Evolutionary conservation across 768 basidiomycete species (phyloP).

Genomic region (Peribolospora baueri): DNA sequence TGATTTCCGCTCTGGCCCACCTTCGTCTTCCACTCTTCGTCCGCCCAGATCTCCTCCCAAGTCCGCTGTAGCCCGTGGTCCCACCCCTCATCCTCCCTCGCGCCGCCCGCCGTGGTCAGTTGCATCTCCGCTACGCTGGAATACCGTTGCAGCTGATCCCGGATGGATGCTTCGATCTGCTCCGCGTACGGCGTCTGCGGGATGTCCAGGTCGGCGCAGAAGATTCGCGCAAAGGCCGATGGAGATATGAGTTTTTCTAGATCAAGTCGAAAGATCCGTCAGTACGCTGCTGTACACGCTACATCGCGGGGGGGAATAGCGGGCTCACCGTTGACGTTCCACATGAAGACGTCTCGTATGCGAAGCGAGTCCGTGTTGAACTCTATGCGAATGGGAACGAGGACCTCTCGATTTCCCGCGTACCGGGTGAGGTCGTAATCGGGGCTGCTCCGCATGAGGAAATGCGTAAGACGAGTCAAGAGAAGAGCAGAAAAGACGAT

Average conservation of each 20-base stretch:
- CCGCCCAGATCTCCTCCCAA: constrained; percentile 25
- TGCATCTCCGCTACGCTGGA: constrained; percentile 59
- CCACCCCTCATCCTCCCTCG: constrained; percentile 14
- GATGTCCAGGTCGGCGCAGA: constrained; percentile 72
- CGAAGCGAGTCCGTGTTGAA: constrained; percentile 77
- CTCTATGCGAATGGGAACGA: constrained; percentile 85
- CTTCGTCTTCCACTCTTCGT: neutral
- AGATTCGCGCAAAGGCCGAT: constrained; percentile 56
- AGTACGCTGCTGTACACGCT: neutral
- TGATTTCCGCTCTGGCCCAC: neutral
- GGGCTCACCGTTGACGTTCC: constrained; percentile 54
- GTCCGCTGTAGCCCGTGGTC: constrained; percentile 2
- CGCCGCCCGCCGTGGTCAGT: constrained; percentile 20
- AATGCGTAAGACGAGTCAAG: neutral
- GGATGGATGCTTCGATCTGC: constrained; percentile 62
- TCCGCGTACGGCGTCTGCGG: constrained; percentile 41
- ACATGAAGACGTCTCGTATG: constrained; percentile 81
- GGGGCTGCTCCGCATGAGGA: constrained; percentile 20
- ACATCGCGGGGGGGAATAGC: neutral
- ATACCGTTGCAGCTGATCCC: constrained; percentile 73
- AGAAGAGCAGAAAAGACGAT: neutral
- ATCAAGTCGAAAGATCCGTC: neutral
- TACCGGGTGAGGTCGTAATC: constrained; percentile 40
- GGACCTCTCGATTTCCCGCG: constrained; percentile 30
- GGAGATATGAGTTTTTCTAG: constrained; percentile 56